A percentile compares a stretch with the other conserved stretches of the same genome.
Evolutionary conservation across 1,139 yeast species (phyloP).

Genomic region (Taphrina pruni): DNA sequence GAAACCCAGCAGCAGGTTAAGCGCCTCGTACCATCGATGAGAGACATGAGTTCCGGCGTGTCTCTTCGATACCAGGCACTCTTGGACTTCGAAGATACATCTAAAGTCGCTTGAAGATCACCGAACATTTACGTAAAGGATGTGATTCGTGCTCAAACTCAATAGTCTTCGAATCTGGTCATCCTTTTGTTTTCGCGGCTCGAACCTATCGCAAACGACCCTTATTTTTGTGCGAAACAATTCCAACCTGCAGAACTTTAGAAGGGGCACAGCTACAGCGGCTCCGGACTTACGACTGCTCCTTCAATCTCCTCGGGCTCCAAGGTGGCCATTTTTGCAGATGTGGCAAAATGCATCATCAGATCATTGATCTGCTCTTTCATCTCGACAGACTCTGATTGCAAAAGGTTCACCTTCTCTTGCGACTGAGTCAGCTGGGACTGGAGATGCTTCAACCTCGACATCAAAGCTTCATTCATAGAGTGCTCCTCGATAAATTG

Average conservation of each 20-base stretch:
- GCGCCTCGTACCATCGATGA: background rate
- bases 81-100: background rate
- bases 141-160: no score
- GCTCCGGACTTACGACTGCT: background rate
- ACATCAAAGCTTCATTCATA: slow-evolving; percentile 63
- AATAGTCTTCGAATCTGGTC: no score
- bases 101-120: background rate
- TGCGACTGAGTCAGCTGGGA: slow-evolving; percentile 47
- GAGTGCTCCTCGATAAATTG: slow-evolving; percentile 59
- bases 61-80: slow-evolving; percentile 2
- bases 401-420: slow-evolving; percentile 53
- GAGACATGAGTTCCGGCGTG: background rate
- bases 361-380: slow-evolving; percentile 58
- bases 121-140: no score
- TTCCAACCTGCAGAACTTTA: background rate
- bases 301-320: slow-evolving; percentile 10
- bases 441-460: slow-evolving; percentile 61
- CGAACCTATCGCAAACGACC: background rate
- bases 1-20: background rate
- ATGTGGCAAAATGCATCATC: slow-evolving; percentile 31
- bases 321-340: slow-evolving; percentile 1
- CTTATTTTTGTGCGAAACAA: background rate
- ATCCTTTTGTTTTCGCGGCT: no score
- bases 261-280: background rate
- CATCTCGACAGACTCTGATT: slow-evolving; percentile 50